Conservation (phyloP, 805 yeast species). For the Brettanomyces anomalus region DNA sequence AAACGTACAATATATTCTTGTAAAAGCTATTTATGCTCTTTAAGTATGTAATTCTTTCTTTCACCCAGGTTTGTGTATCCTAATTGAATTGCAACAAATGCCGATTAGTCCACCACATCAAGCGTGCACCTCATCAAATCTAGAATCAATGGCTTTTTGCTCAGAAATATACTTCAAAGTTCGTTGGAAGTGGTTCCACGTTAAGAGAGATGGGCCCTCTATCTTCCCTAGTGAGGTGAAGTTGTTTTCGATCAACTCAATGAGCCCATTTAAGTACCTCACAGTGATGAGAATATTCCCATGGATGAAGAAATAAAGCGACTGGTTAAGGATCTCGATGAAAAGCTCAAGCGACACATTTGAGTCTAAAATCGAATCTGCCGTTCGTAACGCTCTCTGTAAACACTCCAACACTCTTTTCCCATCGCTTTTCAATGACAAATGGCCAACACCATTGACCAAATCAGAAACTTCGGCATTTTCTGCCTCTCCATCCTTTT, state of each 20-base stretch:
- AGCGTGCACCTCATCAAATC: slow-evolving; percentile 31
- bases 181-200: slow-evolving; percentile 54
- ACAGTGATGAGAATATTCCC: slow-evolving; percentile 65
- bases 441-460: slow-evolving; percentile 29
- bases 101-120: background rate
- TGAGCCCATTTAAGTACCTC: slow-evolving; percentile 74
- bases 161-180: slow-evolving; percentile 61
- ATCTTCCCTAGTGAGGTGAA: slow-evolving; percentile 28
- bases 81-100: no score
- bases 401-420: slow-evolving; percentile 86
- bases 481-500: slow-evolving; percentile 28
- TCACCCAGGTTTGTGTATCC: no score
- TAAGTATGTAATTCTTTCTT: no score
- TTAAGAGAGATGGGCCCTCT: slow-evolving; percentile 22
- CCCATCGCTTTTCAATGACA: slow-evolving; percentile 29
- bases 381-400: slow-evolving; percentile 79
- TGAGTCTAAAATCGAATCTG: slow-evolving; percentile 87
- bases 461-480: slow-evolving; percentile 4
- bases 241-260: slow-evolving; percentile 69
- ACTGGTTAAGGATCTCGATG: slow-evolving; percentile 81
- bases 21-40: no score
- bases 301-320: slow-evolving; percentile 76
- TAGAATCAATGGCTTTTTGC: slow-evolving; percentile 61
- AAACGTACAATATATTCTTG: no score
- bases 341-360: slow-evolving; percentile 70